Conservation (phyloP, 2,329 filamentous ascomycete genomes). For the Beauveria australis region DNA sequence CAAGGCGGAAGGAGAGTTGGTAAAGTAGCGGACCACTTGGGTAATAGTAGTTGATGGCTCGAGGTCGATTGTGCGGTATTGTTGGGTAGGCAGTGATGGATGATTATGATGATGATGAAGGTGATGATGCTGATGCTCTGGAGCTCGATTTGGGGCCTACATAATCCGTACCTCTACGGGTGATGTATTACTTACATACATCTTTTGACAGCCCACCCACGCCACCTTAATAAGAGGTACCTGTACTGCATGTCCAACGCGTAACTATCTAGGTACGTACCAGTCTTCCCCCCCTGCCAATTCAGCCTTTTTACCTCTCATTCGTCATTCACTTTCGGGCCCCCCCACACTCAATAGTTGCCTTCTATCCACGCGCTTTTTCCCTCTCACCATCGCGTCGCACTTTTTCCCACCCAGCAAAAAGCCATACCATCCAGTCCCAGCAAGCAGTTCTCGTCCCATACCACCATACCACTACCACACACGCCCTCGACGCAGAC, state of each 20-base stretch:
- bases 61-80: too few species aligned
- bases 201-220: too few species aligned
- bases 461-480: background rate
- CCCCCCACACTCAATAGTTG: background rate
- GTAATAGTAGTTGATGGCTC: background rate
- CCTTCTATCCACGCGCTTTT: constrained; percentile 15
- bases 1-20: background rate
- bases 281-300: background rate
- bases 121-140: too few species aligned
- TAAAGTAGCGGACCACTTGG: background rate
- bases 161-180: too few species aligned
- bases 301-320: constrained; percentile 14
- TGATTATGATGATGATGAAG: too few species aligned
- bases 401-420: constrained; percentile 12
- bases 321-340: constrained; percentile 13
- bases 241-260: background rate
- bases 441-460: background rate
- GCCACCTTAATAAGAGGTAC: background rate
- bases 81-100: too few species aligned
- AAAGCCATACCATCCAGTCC: constrained; percentile 10
- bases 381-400: constrained; percentile 13
- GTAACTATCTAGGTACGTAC: background rate
- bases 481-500: background rate
- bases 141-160: too few species aligned
- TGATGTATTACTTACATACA: too few species aligned